Base-by-base conservation (phyloP, 2,329 filamentous ascomycete genomes). In the Esteya vermicola region DNA sequence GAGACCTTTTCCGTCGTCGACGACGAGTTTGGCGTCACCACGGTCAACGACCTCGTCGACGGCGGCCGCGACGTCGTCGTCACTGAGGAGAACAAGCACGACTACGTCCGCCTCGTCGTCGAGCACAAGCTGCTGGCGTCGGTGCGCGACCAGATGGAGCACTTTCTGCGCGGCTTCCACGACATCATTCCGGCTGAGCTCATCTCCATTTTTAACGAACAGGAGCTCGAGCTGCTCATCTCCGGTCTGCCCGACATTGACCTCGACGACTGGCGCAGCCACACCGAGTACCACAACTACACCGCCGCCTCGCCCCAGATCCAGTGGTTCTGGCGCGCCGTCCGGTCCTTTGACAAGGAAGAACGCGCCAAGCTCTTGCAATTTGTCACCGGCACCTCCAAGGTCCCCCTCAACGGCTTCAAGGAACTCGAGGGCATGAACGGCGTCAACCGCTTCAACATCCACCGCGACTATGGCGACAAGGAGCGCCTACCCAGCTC, bases 401-500 rank as follows among this genome's bases (percentile, higher is more conserved):
- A 98, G 64, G 93, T 98, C 35, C 91, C 91, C 30, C 76, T 98
- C 37, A 98, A 98, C 52, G 91, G 91, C 12, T 98, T 98, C 72
- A 95, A 94, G 64, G 91, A 98, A 60, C 74, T 98, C 7, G 93
- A 98, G 64, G 93, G 91, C 49, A 98, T 98, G 91, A 96, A 98
- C 55, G 91, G 91, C 30, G 80, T 96, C 58, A 94, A 83, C 60
- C 80, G 85, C 48, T 98, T 98, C 77, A 98, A 96, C 59, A 96
- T 98, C 47, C 91, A 98, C 57, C 85, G 91, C 48, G 91, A 96
- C 61, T 95, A 93, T 62, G 88, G 89, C 52, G 89, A 82, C 67
- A 96, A 95, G 63, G 85, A 95, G 55, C 82, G 91, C 50, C 71
- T 98, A 48, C 91, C 91, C 42, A 93, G 85, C 52, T 94, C 88